phyloP scores from a whole-genome alignment of 2,329 filamentous ascomycete species.

The Aspergillus arachidicola region DNA sequence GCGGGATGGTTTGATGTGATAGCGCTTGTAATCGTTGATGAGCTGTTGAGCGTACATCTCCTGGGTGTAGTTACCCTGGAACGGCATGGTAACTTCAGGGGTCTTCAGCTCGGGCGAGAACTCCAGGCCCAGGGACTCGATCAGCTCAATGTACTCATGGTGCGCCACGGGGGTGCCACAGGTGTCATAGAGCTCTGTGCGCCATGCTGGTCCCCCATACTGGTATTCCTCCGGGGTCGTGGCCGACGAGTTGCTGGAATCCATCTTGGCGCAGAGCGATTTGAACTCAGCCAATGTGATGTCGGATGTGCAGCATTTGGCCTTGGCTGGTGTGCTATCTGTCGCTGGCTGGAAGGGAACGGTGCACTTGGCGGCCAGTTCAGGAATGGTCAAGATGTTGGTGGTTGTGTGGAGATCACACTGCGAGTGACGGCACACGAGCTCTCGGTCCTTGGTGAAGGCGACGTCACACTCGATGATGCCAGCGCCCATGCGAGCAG shows the following conservation, averaged over 20 bases:
- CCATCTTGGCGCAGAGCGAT: conserved; percentile 25
- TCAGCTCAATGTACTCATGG: conserved; percentile 21
- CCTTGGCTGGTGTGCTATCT: conserved; percentile 8
- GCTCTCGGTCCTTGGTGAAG: conserved; percentile 21
- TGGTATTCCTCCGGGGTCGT: conserved; percentile 24
- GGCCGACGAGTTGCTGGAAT: conserved; percentile 20
- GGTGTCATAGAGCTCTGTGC: conserved; percentile 20
- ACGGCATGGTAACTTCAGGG: conserved; percentile 19
- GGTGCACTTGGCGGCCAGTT: conserved; percentile 23
- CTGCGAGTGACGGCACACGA: conserved; percentile 25
- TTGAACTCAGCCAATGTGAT: conserved; percentile 24
- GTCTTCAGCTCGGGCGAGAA: conserved; percentile 24
- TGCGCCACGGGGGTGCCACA: conserved; percentile 22
- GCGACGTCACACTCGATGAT: conserved; percentile 24
- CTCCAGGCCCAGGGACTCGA: conserved; percentile 20
- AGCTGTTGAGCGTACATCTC: conserved; percentile 24
- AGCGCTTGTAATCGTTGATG: conserved; percentile 23
- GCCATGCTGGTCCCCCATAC: conserved; percentile 20
- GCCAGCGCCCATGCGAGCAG: conserved; percentile 23
- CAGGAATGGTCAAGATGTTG: conserved; percentile 23
- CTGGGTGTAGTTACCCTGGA: conserved; percentile 23
- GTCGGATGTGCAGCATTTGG: conserved; percentile 24
- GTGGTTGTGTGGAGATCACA: conserved; percentile 25
- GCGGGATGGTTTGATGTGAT: conserved; percentile 18
- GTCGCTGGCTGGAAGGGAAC: conserved; percentile 20